A percentile compares a stretch with the other conserved stretches of the same genome.
These are phyloP conservation scores for Coemansia sp. DNA, from an alignment of 192 early-diverging fungal genomes.

Conservation along the genomic window DNA sequence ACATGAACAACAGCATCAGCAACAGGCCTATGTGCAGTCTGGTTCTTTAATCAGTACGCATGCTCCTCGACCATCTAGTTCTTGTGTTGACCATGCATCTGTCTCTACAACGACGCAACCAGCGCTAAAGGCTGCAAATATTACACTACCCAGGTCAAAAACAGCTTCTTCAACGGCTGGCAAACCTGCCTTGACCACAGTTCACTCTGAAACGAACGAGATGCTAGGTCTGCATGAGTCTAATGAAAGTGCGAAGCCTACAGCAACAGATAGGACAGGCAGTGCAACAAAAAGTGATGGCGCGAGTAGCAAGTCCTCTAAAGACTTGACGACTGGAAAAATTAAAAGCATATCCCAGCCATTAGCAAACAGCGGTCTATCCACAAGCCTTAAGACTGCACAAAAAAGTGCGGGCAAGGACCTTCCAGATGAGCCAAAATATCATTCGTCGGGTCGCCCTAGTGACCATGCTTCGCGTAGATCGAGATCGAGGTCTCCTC, in stretches of 20 bases:
- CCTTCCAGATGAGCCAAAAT: not conserved
- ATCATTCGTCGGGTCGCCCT: not conserved
- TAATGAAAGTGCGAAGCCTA: not conserved
- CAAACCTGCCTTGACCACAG: not conserved
- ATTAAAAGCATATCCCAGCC: not conserved
- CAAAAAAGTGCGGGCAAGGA: not conserved
- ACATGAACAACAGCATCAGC: conserved; percentile 3
- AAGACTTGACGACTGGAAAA: not conserved
- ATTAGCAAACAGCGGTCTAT: not conserved
- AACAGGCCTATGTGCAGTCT: conserved; percentile 19
- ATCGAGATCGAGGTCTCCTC: not conserved
- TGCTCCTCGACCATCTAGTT: not conserved
- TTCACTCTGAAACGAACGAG: not conserved
- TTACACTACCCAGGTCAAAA: not conserved
- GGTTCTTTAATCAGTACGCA: conserved; percentile 22
- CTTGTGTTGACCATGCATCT: not conserved
- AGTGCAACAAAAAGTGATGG: not conserved
- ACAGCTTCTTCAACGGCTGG: not conserved
- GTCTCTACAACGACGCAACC: no score
- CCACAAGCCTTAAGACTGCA: not conserved
- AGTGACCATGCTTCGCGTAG: not conserved
- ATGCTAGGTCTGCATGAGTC: not conserved
- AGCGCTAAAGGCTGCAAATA: not conserved
- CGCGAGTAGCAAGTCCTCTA: not conserved
- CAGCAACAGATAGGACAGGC: not conserved